A percentile compares a stretch with the other conserved stretches of the same genome.
Evolutionary conservation across 2,329 filamentous ascomycete genomes (phyloP).

Genomic region (Fusarium sp.): DNA sequence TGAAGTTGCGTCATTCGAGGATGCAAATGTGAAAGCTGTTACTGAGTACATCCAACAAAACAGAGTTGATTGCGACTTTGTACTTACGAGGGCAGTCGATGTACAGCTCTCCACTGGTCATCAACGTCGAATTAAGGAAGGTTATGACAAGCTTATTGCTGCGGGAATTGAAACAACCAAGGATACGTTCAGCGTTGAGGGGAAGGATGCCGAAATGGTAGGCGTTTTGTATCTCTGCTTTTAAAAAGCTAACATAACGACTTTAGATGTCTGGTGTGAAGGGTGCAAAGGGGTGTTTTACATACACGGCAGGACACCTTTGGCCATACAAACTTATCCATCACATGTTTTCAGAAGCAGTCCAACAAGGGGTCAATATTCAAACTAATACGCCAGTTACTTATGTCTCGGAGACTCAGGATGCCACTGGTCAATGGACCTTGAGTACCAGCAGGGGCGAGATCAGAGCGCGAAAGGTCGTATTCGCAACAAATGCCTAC

Average conservation of each 20-base stretch:
- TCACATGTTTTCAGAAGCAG: not conserved
- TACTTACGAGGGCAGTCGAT: not conserved
- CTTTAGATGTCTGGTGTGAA: not conserved
- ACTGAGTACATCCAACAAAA: not conserved
- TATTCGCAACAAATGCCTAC: not conserved
- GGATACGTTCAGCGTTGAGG: not conserved
- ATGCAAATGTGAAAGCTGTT: not conserved
- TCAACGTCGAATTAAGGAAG: not conserved
- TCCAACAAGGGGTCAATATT: not conserved
- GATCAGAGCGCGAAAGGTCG: not conserved
- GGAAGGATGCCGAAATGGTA: not conserved
- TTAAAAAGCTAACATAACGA: accelerated
- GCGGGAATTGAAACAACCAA: not conserved
- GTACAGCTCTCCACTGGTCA: not conserved
- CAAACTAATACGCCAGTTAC: not conserved
- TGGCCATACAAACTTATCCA: not conserved
- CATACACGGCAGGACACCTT: not conserved
- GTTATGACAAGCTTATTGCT: not conserved
- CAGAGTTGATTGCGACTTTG: not conserved
- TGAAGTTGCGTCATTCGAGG: not conserved
- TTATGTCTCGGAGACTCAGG: not conserved
- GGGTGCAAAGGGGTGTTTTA: not conserved
- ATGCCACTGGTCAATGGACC: accelerated
- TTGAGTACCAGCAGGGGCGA: accelerated
- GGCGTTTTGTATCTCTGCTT: accelerated